Percentiles rank a stretch among this genome's conserved stretches.
Evolutionary conservation across 1,139 yeast genomes (phyloP).

Genomic region (Groenewaldozyma auringiensis): DNA sequence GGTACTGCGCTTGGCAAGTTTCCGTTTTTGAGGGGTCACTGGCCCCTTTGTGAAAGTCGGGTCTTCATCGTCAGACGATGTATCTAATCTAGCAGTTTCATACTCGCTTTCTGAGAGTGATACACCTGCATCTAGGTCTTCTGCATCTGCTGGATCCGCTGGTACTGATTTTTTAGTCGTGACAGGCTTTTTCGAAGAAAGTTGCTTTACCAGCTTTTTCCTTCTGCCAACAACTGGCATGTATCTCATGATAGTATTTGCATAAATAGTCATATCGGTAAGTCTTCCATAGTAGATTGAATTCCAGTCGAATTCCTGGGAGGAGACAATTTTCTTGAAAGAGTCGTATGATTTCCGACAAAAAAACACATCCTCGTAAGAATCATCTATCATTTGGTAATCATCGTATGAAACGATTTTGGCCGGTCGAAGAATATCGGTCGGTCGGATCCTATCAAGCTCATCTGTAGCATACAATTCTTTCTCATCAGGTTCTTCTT

Average conservation of each 20-base stretch:
- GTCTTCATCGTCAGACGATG: not conserved
- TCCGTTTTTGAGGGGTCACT: not conserved
- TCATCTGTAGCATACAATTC: conserved; percentile 19
- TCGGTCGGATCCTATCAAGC: conserved; percentile 14
- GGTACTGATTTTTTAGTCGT: not conserved
- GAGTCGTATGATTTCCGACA: conserved; percentile 12
- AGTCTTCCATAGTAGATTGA: conserved; percentile 12
- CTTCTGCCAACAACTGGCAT: conserved; percentile 1
- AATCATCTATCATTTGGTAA: conserved; percentile 1
- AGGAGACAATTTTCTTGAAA: conserved; percentile 4
- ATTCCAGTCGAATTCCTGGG: conserved; percentile 13
- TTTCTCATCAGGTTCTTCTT: conserved; percentile 10
- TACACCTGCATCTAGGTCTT: not conserved
- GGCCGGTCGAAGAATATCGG: conserved; percentile 13
- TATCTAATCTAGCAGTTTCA: conserved; percentile 4
- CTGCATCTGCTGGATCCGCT: not conserved
- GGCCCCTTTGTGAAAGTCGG: too few relatives aligned
- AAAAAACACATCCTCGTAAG: conserved; percentile 6
- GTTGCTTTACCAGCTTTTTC: not conserved
- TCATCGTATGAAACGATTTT: conserved; percentile 10
- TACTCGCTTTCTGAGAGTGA: not conserved
- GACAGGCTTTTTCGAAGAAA: not conserved
- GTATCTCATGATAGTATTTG: conserved; percentile 2
- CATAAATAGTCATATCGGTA: conserved; percentile 8
- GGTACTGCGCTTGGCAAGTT: conserved; percentile 1